Conservation (phyloP, 805 yeast species). For the Zygoascus tannicola region DNA sequence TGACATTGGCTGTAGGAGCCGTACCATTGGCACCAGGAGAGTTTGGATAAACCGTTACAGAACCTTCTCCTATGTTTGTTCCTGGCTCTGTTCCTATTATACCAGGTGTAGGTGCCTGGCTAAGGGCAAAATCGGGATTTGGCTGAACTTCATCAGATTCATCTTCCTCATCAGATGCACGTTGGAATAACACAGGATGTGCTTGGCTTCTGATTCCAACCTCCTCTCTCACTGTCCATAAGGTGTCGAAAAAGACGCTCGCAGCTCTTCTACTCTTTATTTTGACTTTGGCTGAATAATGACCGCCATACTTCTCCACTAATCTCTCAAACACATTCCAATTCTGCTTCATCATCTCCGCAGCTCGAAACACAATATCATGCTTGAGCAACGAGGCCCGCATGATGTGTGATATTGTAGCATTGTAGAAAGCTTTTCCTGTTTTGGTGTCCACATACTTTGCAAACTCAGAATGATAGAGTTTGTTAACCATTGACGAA, state of each 20-base stretch:
- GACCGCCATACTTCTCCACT: conserved; percentile 36
- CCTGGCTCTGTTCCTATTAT: neutral
- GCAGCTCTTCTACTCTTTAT: conserved; percentile 86
- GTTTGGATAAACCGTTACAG: neutral
- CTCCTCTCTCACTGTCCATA: conserved; percentile 75
- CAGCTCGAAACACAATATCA: conserved; percentile 85
- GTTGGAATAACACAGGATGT: conserved; percentile 25
- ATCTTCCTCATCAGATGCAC: conserved; percentile 10
- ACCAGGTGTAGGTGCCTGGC: neutral
- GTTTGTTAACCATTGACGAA: conserved; percentile 69
- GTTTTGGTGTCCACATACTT: conserved; percentile 56
- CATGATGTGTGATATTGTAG: conserved; percentile 39
- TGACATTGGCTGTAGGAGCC: neutral
- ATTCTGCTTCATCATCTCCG: conserved; percentile 88
- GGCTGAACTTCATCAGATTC: conserved; percentile 1
- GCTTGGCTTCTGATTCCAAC: conserved; percentile 49
- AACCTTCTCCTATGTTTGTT: neutral
- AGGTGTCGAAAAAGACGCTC: conserved; percentile 82
- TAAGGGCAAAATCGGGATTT: neutral
- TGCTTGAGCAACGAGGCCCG: conserved; percentile 81
- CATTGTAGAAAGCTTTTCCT: conserved; percentile 50
- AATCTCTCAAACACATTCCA: conserved; percentile 79
- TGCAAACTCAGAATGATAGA: conserved; percentile 66
- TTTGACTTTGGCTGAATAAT: conserved; percentile 22
- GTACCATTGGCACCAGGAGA: neutral